A percentile compares a stretch with the other conserved stretches of the same genome.
phyloP scores from a whole-genome alignment of 2,329 filamentous ascomycete genomes.

The Colletotrichum tofieldiae region DNA sequence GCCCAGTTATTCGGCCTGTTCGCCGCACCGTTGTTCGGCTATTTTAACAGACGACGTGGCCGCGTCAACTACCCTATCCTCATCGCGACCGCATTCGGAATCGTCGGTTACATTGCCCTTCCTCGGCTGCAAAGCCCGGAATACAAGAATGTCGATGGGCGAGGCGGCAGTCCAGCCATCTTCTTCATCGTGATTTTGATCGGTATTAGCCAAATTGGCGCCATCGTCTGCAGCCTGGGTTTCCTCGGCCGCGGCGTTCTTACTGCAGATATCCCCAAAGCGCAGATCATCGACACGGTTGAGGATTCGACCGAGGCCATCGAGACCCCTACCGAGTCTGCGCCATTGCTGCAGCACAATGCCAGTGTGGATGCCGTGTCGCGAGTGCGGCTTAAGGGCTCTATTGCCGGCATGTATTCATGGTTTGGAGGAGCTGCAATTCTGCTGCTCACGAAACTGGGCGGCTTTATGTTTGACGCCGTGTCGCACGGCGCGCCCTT shows the following conservation, averaged over 20 bases:
- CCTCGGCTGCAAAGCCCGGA: slow-evolving; percentile 85
- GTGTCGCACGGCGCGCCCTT: slow-evolving; percentile 85
- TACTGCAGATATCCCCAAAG: slow-evolving; percentile 59
- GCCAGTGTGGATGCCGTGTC: slow-evolving; percentile 55
- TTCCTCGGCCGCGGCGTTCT: slow-evolving; percentile 87
- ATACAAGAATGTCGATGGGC: slow-evolving; percentile 73
- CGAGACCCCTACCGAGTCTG: slow-evolving; percentile 59
- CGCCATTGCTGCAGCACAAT: slow-evolving; percentile 56
- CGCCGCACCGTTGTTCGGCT: slow-evolving; percentile 90
- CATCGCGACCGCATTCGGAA: slow-evolving; percentile 79
- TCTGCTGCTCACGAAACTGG: slow-evolving; percentile 90
- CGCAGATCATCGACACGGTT: slow-evolving; percentile 48
- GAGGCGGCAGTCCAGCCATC: slow-evolving; percentile 78
- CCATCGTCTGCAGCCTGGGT: slow-evolving; percentile 95
- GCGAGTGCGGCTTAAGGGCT: slow-evolving; percentile 83
- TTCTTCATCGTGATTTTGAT: slow-evolving; percentile 86
- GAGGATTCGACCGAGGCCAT: slow-evolving; percentile 44
- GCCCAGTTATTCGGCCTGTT: slow-evolving; percentile 90
- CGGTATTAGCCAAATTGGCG: slow-evolving; percentile 94
- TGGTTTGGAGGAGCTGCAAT: slow-evolving; percentile 93
- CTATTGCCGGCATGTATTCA: slow-evolving; percentile 94
- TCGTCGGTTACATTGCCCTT: slow-evolving; percentile 84
- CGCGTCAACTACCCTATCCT: slow-evolving; percentile 82
- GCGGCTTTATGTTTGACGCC: slow-evolving; percentile 87
- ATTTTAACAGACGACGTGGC: slow-evolving; percentile 78